These are phyloP conservation scores for Coemansia sp. DNA, from an alignment of 192 early-diverging fungal genomes.

Conservation along the genomic window DNA sequence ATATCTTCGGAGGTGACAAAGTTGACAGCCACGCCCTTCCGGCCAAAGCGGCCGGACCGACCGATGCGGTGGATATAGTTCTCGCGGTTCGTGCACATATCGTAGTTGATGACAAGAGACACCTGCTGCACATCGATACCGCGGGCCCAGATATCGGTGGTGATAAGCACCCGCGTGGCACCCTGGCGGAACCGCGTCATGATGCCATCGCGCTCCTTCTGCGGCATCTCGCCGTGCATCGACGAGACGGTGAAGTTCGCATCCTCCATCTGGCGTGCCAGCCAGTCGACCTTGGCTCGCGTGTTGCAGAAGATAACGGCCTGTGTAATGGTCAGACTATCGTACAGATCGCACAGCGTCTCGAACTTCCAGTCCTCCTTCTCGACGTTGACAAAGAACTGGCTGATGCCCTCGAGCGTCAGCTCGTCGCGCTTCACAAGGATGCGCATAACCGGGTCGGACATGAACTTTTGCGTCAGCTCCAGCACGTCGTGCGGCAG, in stretches of 20 bases:
- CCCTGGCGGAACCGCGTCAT: constrained; percentile 98
- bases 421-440: constrained; percentile 99
- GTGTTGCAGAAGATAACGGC: constrained; percentile 99
- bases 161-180: constrained; percentile 91
- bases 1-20: constrained; percentile 97
- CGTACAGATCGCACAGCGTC: constrained; percentile 96
- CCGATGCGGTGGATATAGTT: constrained; percentile 99
- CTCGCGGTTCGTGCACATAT: constrained; percentile 94
- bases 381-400: constrained; percentile 98
- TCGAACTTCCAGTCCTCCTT: constrained; percentile 99
- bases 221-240: constrained; percentile 99
- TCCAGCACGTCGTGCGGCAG: constrained; percentile 95
- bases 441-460: constrained; percentile 86
- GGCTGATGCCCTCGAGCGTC: constrained; percentile 98
- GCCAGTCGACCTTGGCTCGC: constrained; percentile 95
- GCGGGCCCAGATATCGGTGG: constrained; percentile 98
- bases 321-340: constrained; percentile 96
- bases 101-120: constrained; percentile 98
- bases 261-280: constrained; percentile 93
- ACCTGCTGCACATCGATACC: constrained; percentile 99
- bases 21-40: constrained; percentile 99
- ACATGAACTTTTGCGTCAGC: constrained; percentile 97
- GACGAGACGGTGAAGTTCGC: constrained; percentile 98
- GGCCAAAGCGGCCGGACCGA: constrained; percentile 95
- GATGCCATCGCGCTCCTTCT: constrained; percentile 95